Evolutionary conservation across 768 basidiomycete genomes (phyloP).

Genomic region (Auricularia auricula-judae): DNA sequence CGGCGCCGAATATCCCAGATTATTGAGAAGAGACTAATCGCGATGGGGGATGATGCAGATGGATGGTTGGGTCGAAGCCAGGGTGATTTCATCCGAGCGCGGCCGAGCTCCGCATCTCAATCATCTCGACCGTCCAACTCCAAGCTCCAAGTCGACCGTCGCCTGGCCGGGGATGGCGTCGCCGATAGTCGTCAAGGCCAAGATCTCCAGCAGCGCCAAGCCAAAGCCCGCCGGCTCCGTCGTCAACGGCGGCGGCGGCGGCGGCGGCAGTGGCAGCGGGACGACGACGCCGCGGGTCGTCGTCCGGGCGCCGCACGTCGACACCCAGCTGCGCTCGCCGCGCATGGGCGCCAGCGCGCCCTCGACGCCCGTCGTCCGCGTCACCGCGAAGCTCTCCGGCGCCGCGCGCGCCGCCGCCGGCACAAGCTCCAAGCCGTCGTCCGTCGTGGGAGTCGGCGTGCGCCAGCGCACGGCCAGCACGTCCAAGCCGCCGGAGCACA

Average conservation of each 20-base stretch:
- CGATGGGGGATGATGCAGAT: too few relatives aligned
- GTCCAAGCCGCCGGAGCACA: not conserved
- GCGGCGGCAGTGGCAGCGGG: slow-evolving; percentile 12
- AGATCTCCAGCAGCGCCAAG: slow-evolving; percentile 42
- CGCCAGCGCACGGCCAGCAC: slow-evolving; percentile 9
- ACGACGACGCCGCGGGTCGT: slow-evolving; percentile 21
- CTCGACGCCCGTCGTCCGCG: slow-evolving; percentile 17
- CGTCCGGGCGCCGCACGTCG: slow-evolving; percentile 10
- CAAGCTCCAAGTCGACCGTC: too few relatives aligned
- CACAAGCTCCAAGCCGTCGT: slow-evolving; percentile 44
- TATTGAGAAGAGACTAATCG: too few relatives aligned
- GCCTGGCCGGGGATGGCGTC: not conserved
- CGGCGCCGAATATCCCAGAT: too few relatives aligned
- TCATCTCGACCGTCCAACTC: too few relatives aligned
- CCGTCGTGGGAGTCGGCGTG: slow-evolving; percentile 12
- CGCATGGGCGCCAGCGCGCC: slow-evolving; percentile 13
- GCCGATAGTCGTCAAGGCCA: slow-evolving; percentile 37
- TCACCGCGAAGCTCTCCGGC: slow-evolving; percentile 14
- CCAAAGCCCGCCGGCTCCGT: slow-evolving; percentile 14
- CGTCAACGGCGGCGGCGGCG: slow-evolving; percentile 16
- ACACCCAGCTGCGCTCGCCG: slow-evolving; percentile 11
- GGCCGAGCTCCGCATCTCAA: too few relatives aligned
- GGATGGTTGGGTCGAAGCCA: too few relatives aligned
- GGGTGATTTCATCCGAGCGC: too few relatives aligned
- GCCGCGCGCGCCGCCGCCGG: slow-evolving; percentile 36